Evolutionary conservation across 176 grass and related monocot species (phyloP).

Genomic region (Guadua angustifolia): DNA sequence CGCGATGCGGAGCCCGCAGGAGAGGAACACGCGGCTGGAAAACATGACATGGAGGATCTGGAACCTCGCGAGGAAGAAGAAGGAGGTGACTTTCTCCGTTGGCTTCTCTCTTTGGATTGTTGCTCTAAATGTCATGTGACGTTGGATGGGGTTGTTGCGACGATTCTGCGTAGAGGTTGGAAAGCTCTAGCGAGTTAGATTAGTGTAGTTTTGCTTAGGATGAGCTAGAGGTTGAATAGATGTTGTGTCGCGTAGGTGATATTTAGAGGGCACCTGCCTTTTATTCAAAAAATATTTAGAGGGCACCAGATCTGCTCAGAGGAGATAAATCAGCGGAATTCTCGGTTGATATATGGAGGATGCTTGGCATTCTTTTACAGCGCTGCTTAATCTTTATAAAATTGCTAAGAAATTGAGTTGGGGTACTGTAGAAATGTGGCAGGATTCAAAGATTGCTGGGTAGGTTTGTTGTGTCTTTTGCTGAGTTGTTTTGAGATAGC

Average conservation of each 20-base stretch:
- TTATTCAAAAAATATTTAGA: too few species aligned
- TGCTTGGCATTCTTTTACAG: constrained; percentile 9
- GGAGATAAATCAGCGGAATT: background rate
- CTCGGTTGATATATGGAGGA: constrained; percentile 1
- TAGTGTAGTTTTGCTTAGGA: background rate
- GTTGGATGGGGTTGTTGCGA: background rate
- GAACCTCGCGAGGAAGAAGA: constrained; percentile 99
- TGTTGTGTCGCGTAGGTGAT: constrained; percentile 2
- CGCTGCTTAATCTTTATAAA: too few species aligned
- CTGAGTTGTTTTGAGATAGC: constrained; percentile 8
- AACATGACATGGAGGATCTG: constrained; percentile 99
- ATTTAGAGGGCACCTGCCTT: too few species aligned
- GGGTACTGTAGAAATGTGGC: too few species aligned
- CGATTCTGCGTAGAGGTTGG: constrained; percentile 7
- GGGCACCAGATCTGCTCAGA: constrained; percentile 26
- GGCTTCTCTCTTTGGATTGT: background rate
- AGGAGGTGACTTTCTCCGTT: constrained; percentile 58
- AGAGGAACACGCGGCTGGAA: constrained; percentile 97
- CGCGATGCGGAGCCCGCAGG: constrained; percentile 97
- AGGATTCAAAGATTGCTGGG: background rate
- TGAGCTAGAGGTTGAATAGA: background rate
- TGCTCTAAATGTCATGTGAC: background rate
- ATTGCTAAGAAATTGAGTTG: too few species aligned
- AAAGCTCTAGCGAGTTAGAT: constrained; percentile 18
- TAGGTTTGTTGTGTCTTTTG: constrained; percentile 19